Base-by-base conservation (phyloP, 75 land plant species). In the Pinus albicaulis region DNA sequence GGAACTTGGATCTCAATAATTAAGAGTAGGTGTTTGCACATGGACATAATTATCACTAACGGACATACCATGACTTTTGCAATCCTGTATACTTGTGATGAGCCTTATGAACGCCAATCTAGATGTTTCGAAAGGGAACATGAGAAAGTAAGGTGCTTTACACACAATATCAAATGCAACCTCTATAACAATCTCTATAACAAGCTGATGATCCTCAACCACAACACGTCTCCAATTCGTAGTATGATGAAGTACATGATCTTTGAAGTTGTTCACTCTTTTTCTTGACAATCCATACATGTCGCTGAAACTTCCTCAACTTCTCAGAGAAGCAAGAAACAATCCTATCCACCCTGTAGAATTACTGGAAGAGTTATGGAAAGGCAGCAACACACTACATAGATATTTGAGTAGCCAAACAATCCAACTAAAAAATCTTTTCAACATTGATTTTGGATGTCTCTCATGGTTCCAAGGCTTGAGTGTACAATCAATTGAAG, bases 1-100 rank as follows among this genome's bases (percentile, higher is more conserved):
- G 44, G 85, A 86, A 59, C 85, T 74, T 48, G 98, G 92, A 80
- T 95, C 89, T 72, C 79, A 62, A 73, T 88, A 86, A 34, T 91
- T 96, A 65, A 95, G 83, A 7, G 86, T 83, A 56, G 91, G 76
- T 25, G 87, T 87, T 10, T 86, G 84, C 62, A 92, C 83, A 28
- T 82, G 28, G 15, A 65, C 76, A 55, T 61, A 65, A 4, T 20
- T 16, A 31, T 68, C 81, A 63, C 24, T 74, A 56, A 26, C 66
- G 72, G 61, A 0, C 22, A 20, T 13, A n/a, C 78, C 80, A 65
- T 14, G 19, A 20, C 22, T 55, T 25, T 52, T 28, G 59, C 71
- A 31, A 4, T 59, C 58, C n/a, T 17, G 22, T 38, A 34, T 38
- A 11, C 44, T 36, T 7, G 19, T 28, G 38, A 76, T 84, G 25